Evolutionary conservation across 768 basidiomycete genomes (phyloP), one percentile per base, ranked within the genome.

Genomic region (Suillus weaverae): DNA sequence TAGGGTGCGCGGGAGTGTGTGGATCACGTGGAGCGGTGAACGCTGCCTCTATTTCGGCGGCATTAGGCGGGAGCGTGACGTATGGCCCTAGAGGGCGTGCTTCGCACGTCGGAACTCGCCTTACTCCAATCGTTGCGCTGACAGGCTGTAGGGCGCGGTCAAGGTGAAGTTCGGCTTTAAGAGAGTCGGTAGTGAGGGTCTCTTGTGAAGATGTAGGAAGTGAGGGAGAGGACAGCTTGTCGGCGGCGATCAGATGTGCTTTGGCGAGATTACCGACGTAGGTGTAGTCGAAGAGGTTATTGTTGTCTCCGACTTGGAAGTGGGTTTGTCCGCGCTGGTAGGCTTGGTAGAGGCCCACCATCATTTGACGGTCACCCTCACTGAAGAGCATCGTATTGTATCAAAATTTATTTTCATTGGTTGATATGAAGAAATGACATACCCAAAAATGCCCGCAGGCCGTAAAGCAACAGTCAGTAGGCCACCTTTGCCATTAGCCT

Each of bases 401-500:
- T 56, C 39, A 39, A 60, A 41, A 33, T 53, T 35, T 14, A 61
- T 14, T 18, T 10, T 54, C 14, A 55, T 55, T 30, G 33, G 18
- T 54, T 30, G 14, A 38, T 39, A 62, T 20, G 20, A 7, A 51
- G 54, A 43, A 44, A 16, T 14, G 76, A 32, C 89, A 60, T 67
- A 93, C 95, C 97, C 97, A 71, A 98, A 99, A 70, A 99, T 97
- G 2, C 97, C 95, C 20, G 96, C 89, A 1, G 97, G 97, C 44
- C 97, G 82, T 50, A 99, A 78, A 16, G 95, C 92, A 54, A 96
- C 94, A 1, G 97, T 99, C 67, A 92, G 77, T 7, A 99, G 81
- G 16, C 92, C 94, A 26, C 85, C 86, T 70, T 89, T 86, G 5
- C 91, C 93, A 70, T 98, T 99, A 16, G 97, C 92, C 35, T 82